Base-by-base conservation (phyloP, 345 rosid genomes). In the Arabis alpina region DNA sequence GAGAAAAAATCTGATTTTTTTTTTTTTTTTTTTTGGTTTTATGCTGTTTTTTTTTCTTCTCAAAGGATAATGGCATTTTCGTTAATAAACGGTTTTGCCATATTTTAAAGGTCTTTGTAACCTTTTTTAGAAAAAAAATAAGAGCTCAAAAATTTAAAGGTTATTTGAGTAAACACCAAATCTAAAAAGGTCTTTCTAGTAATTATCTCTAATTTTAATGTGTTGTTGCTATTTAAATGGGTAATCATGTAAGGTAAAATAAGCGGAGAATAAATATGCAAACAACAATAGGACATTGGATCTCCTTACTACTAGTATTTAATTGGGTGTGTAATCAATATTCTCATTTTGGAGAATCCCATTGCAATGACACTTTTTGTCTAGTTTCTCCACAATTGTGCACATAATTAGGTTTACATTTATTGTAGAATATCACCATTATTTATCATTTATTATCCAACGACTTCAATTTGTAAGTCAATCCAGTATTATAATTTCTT, bases 401-500 rank as follows among this genome's bases (percentile, higher is more conserved):
- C 30, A 56, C 34, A 64, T 59, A 51, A 64, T 72, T 72, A 47
- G 60, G 66, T 73, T 64, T 13, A 5, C 53, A 64, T 64, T 64
- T 48, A 64, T 64, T 72, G 58, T 27, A 47, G 58, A 12, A 54
- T 37, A 25, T 47, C 49, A 25, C 63, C 13, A 45, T 64, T 45
- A 49, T 27, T 15, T 47, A 45, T 63, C 30, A 53, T 24, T 50
- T 54, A 24, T 54, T 15, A 24, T 53, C 28, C 74, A 70, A 70
- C 51, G 9, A 51, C 68, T 53, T 52, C 37, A 42, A 41, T 49
- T 58, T 59, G 8, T 48, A 54, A 8, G 13, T 16, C 23, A 45
- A 45, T 49, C 11, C 15, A 68, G 9, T 37, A 34, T 23, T 68
- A 36, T 4, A 9, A 45, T n/a, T 16, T 67, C 2, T 55, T 44